Conservation (phyloP, 805 yeast species). For the Priceomyces carsonii region DNA sequence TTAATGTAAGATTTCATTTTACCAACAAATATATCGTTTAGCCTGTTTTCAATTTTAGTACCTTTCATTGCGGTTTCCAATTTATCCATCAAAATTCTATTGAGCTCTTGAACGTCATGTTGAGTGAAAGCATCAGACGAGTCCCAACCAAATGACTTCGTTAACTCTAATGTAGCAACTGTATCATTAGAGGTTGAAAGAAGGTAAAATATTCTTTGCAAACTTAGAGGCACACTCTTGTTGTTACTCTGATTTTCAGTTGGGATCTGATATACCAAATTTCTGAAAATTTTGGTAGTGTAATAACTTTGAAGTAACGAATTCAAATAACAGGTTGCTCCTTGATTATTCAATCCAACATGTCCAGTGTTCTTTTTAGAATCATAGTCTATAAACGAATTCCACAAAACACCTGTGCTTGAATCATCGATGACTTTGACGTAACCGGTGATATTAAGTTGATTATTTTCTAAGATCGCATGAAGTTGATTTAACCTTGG, state of each 20-base stretch:
- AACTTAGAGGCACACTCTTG: slow-evolving; percentile 72
- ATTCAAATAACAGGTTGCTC: slow-evolving; percentile 96
- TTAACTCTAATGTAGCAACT: slow-evolving; percentile 81
- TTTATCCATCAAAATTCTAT: slow-evolving; percentile 92
- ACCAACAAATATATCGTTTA: slow-evolving; percentile 88
- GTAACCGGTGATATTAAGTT: slow-evolving; percentile 71
- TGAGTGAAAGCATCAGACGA: slow-evolving; percentile 93
- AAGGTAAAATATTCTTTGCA: slow-evolving; percentile 85
- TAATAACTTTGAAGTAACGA: slow-evolving; percentile 88
- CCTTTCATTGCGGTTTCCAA: slow-evolving; percentile 91
- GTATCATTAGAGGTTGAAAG: slow-evolving; percentile 74
- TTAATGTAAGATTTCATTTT: slow-evolving; percentile 94
- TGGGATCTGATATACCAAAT: slow-evolving; percentile 87
- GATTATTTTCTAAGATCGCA: slow-evolving; percentile 52
- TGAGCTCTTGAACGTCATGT: slow-evolving; percentile 96
- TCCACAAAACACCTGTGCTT: slow-evolving; percentile 92
- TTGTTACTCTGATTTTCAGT: slow-evolving; percentile 52
- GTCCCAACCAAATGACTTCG: slow-evolving; percentile 97
- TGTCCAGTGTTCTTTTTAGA: slow-evolving; percentile 86
- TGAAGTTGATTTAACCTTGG: slow-evolving; percentile 21
- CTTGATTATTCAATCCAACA: slow-evolving; percentile 93
- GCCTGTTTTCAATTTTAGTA: slow-evolving; percentile 55
- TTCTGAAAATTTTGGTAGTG: slow-evolving; percentile 79
- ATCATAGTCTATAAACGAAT: slow-evolving; percentile 78
- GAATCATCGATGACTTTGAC: slow-evolving; percentile 80